Conservation (phyloP, 305 asterid species). For the Fraxinus latifolia region DNA sequence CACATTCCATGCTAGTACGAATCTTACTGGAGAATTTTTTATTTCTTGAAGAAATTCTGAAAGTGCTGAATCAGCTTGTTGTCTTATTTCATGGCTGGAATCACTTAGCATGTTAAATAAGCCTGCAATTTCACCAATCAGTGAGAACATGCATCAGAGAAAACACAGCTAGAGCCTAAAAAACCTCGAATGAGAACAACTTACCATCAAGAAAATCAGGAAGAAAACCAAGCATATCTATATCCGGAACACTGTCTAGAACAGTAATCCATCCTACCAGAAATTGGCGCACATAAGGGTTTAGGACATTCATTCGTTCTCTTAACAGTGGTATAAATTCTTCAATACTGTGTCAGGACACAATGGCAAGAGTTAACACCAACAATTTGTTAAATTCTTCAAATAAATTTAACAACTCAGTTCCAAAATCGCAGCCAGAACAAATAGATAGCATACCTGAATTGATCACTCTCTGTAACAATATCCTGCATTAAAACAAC, state of each 20-base stretch:
- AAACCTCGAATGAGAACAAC: slow-evolving; percentile 29
- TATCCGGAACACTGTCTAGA: slow-evolving; percentile 98
- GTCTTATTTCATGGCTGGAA: slow-evolving; percentile 97
- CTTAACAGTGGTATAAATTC: slow-evolving; percentile 96
- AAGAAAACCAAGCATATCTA: slow-evolving; percentile 98
- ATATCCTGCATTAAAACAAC: slow-evolving; percentile 68
- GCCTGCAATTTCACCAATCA: slow-evolving; percentile 50
- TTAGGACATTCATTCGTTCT: slow-evolving; percentile 94
- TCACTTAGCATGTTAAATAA: slow-evolving; percentile 97
- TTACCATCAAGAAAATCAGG: slow-evolving; percentile 99
- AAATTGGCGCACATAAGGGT: slow-evolving; percentile 97
- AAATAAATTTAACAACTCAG: slow-evolving; percentile 22
- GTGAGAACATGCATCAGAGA: slow-evolving; percentile 22
- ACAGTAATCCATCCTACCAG: slow-evolving; percentile 99
- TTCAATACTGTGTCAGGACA: slow-evolving; percentile 73
- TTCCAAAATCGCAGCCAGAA: slow-evolving; percentile 15
- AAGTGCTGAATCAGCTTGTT: slow-evolving; percentile 99
- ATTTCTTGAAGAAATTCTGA: slow-evolving; percentile 98
- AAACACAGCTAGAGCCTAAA: slow-evolving; percentile 18
- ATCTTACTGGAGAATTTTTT: slow-evolving; percentile 95
- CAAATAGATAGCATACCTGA: slow-evolving; percentile 56
- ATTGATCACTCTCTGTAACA: slow-evolving; percentile 98
- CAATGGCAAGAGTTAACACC: slow-evolving; percentile 24
- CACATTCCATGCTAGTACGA: slow-evolving; percentile 16
- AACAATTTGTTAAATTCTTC: slow-evolving; percentile 14